Evolutionary conservation across 2,329 filamentous ascomycete species (phyloP).

Genomic region (Ramularia endophylla): DNA sequence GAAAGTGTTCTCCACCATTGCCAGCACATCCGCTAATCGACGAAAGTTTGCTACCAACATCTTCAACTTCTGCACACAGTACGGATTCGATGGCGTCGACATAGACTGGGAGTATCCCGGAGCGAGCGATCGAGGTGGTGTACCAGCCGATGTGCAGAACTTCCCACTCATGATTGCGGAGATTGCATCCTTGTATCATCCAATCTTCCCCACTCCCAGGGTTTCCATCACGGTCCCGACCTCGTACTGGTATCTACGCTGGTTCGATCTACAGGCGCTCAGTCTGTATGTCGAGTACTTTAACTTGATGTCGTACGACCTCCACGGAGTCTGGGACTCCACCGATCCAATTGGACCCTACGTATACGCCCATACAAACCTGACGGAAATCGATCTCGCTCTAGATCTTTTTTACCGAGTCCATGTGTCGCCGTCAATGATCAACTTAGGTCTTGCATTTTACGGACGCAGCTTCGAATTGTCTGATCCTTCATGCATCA

Average conservation of each 20-base stretch:
- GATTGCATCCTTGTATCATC: conserved; percentile 14
- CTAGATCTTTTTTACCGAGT: too few relatives aligned
- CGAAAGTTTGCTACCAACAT: too few relatives aligned
- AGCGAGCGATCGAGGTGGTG: conserved; percentile 34
- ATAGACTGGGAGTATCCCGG: conserved; percentile 20
- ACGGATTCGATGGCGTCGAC: conserved; percentile 15
- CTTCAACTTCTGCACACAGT: background rate
- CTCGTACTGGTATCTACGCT: conserved; percentile 16
- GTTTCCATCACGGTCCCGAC: conserved; percentile 29
- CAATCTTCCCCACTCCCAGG: too few relatives aligned
- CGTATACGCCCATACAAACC: too few relatives aligned
- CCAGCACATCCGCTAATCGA: too few relatives aligned
- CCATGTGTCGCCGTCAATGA: too few relatives aligned
- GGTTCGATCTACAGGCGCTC: conserved; percentile 10
- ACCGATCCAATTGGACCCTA: conserved; percentile 21
- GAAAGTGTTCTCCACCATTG: conserved; percentile 1
- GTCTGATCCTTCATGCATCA: conserved; percentile 18
- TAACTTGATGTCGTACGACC: conserved; percentile 44
- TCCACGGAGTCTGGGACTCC: conserved; percentile 33
- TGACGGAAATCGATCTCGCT: too few relatives aligned
- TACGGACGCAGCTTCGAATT: too few relatives aligned
- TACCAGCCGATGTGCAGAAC: conserved; percentile 34
- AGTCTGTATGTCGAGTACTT: conserved; percentile 10
- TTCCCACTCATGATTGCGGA: conserved; percentile 33
- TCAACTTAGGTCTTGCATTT: too few relatives aligned